Conservation (phyloP, 805 yeast genomes). For the Maudiozyma bulderi region DNA sequence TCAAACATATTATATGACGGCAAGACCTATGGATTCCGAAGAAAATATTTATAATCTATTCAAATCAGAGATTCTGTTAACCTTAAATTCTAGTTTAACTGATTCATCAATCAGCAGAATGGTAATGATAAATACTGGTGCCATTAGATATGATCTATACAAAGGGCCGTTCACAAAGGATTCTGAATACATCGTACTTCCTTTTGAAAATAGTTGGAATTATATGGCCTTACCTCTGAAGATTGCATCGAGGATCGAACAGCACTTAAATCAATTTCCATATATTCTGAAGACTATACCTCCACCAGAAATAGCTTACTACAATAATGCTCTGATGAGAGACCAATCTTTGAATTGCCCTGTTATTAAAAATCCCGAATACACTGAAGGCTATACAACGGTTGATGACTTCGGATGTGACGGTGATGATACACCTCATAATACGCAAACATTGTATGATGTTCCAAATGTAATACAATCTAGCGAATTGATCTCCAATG, state of each 20-base stretch:
- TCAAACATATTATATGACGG: constrained; percentile 52
- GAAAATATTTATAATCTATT: constrained; percentile 52
- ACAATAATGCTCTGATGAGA: neutral
- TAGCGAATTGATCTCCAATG: constrained; percentile 14
- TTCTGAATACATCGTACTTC: constrained; percentile 73
- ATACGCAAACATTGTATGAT: constrained; percentile 44
- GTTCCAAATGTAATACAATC: constrained; percentile 74
- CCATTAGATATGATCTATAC: constrained; percentile 77
- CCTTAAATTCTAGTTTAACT: constrained; percentile 16
- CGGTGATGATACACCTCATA: constrained; percentile 80
- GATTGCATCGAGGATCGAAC: constrained; percentile 46
- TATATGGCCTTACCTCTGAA: constrained; percentile 49
- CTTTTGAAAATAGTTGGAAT: constrained; percentile 76
- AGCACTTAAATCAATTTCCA: constrained; percentile 44
- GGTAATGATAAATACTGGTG: constrained; percentile 74
- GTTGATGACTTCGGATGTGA: constrained; percentile 72
- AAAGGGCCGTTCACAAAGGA: constrained; percentile 77
- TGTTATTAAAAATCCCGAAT: constrained; percentile 14
- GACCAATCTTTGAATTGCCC: constrained; percentile 16
- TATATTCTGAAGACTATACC: constrained; percentile 8
- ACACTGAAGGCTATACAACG: constrained; percentile 69
- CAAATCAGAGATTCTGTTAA: constrained; percentile 46
- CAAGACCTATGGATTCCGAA: constrained; percentile 52
- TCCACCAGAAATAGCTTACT: constrained; percentile 8
- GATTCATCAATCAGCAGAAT: constrained; percentile 34